These are phyloP conservation scores for Crucibulum laeve DNA, from an alignment of 768 basidiomycete species.

Conservation along the genomic window DNA sequence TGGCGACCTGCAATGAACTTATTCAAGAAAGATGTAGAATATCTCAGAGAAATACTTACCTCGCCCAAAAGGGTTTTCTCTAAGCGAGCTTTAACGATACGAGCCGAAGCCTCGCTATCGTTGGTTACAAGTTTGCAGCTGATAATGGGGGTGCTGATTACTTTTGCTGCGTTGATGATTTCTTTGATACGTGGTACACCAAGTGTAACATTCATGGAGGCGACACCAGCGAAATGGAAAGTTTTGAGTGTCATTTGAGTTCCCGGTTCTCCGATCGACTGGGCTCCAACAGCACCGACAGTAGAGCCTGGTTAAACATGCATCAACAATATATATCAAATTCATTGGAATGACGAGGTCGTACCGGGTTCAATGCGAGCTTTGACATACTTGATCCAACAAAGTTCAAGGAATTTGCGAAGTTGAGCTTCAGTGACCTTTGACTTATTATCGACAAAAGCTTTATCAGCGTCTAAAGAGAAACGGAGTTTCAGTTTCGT, in stretches of 20 bases:
- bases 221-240: constrained; percentile 99
- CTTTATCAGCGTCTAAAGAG: constrained; percentile 55
- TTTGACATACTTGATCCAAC: constrained; percentile 89
- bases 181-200: constrained; percentile 99
- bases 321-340: background rate
- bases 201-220: constrained; percentile 98
- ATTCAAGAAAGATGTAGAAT: background rate
- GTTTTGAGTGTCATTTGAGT: constrained; percentile 99
- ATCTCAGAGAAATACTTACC: constrained; percentile 38
- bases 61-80: constrained; percentile 95
- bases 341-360: background rate
- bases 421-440: constrained; percentile 88
- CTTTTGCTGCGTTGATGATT: constrained; percentile 98
- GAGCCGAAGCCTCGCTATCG: constrained; percentile 88
- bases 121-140: constrained; percentile 88
- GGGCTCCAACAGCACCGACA: constrained; percentile 97
- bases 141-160: constrained; percentile 97
- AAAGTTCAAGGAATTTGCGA: constrained; percentile 74
- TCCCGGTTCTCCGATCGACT: constrained; percentile 98
- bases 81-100: constrained; percentile 94
- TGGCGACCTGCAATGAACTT: constrained; percentile 60
- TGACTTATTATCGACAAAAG: constrained; percentile 81
- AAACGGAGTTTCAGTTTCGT: constrained; percentile 3
- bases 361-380: constrained; percentile 94
- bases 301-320: constrained; percentile 66